Percentiles rank a stretch among this genome's conserved stretches.
Conservation (phyloP, 2,329 filamentous ascomycete genomes). For the Hymenoscyphus albidus region DNA sequence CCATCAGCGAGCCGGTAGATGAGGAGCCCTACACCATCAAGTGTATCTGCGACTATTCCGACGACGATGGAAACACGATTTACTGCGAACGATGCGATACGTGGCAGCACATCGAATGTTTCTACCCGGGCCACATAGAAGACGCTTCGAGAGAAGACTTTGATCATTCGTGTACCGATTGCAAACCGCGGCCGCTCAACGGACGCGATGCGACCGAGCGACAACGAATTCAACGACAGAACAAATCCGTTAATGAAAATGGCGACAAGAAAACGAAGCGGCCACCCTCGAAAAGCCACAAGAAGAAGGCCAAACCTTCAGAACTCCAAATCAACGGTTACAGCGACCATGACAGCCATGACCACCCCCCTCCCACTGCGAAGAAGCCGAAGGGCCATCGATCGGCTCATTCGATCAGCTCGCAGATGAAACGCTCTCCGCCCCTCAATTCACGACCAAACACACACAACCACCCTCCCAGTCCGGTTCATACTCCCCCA, state of each 20-base stretch:
- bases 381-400: constrained; percentile 87
- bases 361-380: constrained; percentile 50
- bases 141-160: constrained; percentile 68
- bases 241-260: constrained; percentile 42
- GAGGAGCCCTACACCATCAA: constrained; percentile 93
- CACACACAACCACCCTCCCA: constrained; percentile 58
- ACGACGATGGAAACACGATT: constrained; percentile 97
- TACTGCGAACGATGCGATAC: constrained; percentile 94
- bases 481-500: constrained; percentile 72
- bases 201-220: constrained; percentile 70
- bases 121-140: constrained; percentile 72
- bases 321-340: constrained; percentile 67
- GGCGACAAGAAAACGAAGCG: constrained; percentile 71
- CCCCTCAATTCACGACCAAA: constrained; percentile 58
- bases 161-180: constrained; percentile 85
- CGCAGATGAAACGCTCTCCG: constrained; percentile 63
- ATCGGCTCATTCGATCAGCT: constrained; percentile 69
- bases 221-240: constrained; percentile 58
- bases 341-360: constrained; percentile 47
- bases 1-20: constrained; percentile 48
- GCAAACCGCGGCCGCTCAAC: constrained; percentile 74
- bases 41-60: constrained; percentile 89
- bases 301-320: constrained; percentile 78
- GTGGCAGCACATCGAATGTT: constrained; percentile 98
- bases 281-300: constrained; percentile 73